Percentiles rank a stretch among this genome's conserved stretches.
These are phyloP conservation scores for Thuja plicata DNA, from an alignment of 83 land plant species.

Conservation along the genomic window DNA sequence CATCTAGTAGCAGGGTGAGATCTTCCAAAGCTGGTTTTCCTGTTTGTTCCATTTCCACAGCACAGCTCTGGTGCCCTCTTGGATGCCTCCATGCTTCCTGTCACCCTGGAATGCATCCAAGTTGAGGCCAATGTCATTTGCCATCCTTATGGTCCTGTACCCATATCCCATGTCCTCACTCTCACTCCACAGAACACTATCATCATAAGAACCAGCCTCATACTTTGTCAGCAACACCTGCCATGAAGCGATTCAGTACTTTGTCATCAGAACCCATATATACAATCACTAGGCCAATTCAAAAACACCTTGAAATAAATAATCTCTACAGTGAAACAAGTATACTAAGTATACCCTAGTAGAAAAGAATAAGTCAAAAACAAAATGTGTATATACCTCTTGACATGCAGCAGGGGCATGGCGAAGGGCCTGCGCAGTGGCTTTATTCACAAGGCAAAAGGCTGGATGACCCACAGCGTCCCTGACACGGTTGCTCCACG, in stretches of 20 bases:
- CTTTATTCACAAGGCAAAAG: constrained; percentile 62
- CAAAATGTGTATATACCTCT: constrained; percentile 28
- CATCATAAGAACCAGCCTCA: constrained; percentile 40
- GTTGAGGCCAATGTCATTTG: constrained; percentile 53
- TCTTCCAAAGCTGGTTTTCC: constrained; percentile 72
- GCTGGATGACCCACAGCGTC: constrained; percentile 54
- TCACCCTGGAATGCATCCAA: constrained; percentile 63
- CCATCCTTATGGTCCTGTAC: constrained; percentile 55
- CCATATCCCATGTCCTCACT: constrained; percentile 55
- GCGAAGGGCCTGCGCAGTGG: constrained; percentile 60
- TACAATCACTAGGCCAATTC: neutral
- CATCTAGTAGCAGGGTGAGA: constrained; percentile 33
- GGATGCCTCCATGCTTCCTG: constrained; percentile 55
- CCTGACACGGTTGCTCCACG: constrained; percentile 43
- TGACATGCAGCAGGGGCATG: constrained; percentile 49
- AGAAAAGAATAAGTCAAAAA: too few species aligned
- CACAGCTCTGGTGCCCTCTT: constrained; percentile 50
- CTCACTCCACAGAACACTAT: constrained; percentile 58
- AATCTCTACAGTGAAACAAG: too few species aligned
- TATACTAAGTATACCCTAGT: too few species aligned
- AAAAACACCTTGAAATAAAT: too few species aligned
- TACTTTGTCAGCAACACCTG: constrained; percentile 47
- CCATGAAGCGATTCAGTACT: neutral
- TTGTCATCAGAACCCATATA: neutral
- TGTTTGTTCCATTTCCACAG: constrained; percentile 56